phyloP scores from a whole-genome alignment of 2,329 filamentous ascomycete genomes.

The Arachnopeziza araneosa region DNA sequence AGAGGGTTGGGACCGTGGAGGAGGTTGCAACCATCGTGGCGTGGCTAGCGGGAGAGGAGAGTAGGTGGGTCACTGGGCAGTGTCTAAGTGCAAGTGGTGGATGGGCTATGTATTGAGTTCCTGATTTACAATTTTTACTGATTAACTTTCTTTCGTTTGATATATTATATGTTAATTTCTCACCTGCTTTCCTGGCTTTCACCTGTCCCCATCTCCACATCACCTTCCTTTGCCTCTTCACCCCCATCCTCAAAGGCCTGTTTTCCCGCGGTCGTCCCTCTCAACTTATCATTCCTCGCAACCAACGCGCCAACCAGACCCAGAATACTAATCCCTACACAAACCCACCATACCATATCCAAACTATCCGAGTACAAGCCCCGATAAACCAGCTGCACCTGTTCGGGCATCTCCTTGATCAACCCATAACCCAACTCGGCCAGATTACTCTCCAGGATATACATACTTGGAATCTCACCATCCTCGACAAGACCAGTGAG shows the following conservation, averaged over 20 bases:
- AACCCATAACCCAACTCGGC: slow-evolving; percentile 8
- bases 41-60: slow-evolving; percentile 40
- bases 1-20: slow-evolving; percentile 35
- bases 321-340: slow-evolving; percentile 37
- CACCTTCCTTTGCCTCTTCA: background rate
- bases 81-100: slow-evolving; percentile 16
- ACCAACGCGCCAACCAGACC: slow-evolving; percentile 9
- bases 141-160: background rate
- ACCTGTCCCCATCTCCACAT: background rate
- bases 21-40: slow-evolving; percentile 43
- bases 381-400: slow-evolving; percentile 34
- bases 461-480: background rate
- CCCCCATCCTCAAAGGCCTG: slow-evolving; percentile 8
- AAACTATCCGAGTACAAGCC: slow-evolving; percentile 45
- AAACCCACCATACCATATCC: slow-evolving; percentile 48
- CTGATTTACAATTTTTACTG: too few relatives aligned
- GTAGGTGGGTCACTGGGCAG: slow-evolving; percentile 42
- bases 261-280: slow-evolving; percentile 8
- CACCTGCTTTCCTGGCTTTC: background rate
- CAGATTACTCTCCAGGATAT: slow-evolving; percentile 5
- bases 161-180: background rate
- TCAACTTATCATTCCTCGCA: slow-evolving; percentile 11
- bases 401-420: slow-evolving; percentile 5
- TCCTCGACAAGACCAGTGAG: slow-evolving; percentile 1
- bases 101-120: slow-evolving; percentile 11